phyloP scores from a whole-genome alignment of 108 stramenopile species.

The Cyclotella baltica region DNA sequence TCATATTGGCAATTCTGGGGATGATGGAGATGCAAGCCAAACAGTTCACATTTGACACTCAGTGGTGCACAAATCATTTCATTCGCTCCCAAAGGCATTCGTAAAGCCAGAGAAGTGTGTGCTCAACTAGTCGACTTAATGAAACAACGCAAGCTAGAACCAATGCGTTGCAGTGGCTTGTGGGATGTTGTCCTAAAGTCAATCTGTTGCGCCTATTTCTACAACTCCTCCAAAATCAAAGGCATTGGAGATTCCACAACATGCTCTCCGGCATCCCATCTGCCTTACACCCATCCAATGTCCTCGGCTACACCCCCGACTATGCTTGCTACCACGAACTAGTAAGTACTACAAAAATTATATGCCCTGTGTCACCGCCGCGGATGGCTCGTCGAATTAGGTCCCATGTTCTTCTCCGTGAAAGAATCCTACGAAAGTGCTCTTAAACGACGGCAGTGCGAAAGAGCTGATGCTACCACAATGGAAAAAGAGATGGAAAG shows the following conservation, averaged over 20 bases:
- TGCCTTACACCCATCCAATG: slow-evolving; percentile 90
- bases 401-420: slow-evolving; percentile 98
- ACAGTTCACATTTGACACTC: slow-evolving; percentile 90
- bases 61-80: slow-evolving; percentile 98
- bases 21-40: slow-evolving; percentile 73
- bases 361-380: slow-evolving; percentile 98
- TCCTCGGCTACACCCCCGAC: slow-evolving; percentile 98
- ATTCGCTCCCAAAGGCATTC: slow-evolving; percentile 96
- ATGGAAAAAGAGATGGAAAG: slow-evolving; percentile 76
- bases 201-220: slow-evolving; percentile 99
- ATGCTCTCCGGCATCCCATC: slow-evolving; percentile 96
- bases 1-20: slow-evolving; percentile 78
- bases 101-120: slow-evolving; percentile 97
- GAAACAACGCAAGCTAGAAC: slow-evolving; percentile 92
- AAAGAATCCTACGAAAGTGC: slow-evolving; percentile 90
- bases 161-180: slow-evolving; percentile 81
- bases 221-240: slow-evolving; percentile 97
- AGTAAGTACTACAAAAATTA: slow-evolving; percentile 97
- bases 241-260: slow-evolving; percentile 98
- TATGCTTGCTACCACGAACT: slow-evolving; percentile 99
- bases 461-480: slow-evolving; percentile 61
- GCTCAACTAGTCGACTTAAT: slow-evolving; percentile 97
- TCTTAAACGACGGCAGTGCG: slow-evolving; percentile 71
- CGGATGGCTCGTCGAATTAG: slow-evolving; percentile 98
- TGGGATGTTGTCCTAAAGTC: slow-evolving; percentile 98